Evolutionary conservation across 2,329 filamentous ascomycete species (phyloP).

Genomic region (Lachnellula suecica): DNA sequence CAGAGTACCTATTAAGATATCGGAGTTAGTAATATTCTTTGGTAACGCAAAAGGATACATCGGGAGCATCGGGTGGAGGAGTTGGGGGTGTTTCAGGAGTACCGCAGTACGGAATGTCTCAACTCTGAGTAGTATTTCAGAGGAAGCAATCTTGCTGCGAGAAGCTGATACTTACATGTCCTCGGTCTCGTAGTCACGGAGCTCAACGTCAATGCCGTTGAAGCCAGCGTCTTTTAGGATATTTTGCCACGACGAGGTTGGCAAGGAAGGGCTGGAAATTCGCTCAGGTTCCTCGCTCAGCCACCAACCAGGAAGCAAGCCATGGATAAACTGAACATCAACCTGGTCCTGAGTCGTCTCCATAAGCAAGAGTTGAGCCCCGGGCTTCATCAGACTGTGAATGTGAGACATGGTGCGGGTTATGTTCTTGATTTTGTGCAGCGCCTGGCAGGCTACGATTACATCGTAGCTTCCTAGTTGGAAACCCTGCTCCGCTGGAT

Average conservation of each 20-base stretch:
- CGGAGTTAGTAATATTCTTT: too few species aligned
- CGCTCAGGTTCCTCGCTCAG: background rate
- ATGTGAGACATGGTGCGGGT: background rate
- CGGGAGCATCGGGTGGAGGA: too few species aligned
- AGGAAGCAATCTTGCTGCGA: too few species aligned
- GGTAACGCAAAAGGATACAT: too few species aligned
- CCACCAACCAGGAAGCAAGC: background rate
- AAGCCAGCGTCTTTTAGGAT: background rate
- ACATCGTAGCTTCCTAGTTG: background rate
- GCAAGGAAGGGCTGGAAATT: background rate
- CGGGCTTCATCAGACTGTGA: background rate
- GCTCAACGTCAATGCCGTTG: background rate
- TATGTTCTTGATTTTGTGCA: background rate
- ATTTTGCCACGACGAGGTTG: background rate
- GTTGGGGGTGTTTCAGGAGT: too few species aligned
- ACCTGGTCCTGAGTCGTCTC: background rate
- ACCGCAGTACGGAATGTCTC: too few species aligned
- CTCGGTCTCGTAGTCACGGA: background rate
- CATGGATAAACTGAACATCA: background rate
- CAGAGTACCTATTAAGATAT: too few species aligned
- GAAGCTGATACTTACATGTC: too few species aligned
- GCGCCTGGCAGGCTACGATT: background rate
- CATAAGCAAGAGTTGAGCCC: background rate
- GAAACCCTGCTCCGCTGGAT: background rate
- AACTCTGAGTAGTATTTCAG: too few species aligned